Evolutionary conservation across 2,329 filamentous ascomycete species (phyloP).

Genomic region (Fusarium heterosporum): DNA sequence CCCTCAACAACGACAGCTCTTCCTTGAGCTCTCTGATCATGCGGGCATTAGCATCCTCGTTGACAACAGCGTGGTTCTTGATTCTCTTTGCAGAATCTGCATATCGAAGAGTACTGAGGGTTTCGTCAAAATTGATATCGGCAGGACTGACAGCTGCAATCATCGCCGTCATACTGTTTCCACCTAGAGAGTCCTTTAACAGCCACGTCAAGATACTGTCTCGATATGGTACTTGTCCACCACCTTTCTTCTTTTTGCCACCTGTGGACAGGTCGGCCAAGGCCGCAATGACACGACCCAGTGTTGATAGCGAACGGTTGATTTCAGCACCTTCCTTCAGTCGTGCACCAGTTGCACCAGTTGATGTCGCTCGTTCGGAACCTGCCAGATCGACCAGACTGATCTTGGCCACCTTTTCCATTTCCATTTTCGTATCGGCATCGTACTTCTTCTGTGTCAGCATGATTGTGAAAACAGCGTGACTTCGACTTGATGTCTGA

Average conservation of each 20-base stretch:
- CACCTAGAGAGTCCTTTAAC: constrained; percentile 94
- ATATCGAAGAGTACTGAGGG: constrained; percentile 92
- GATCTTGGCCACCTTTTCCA: constrained; percentile 98
- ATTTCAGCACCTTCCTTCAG: constrained; percentile 99
- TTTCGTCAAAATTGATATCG: constrained; percentile 99
- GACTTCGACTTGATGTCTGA: constrained; percentile 97
- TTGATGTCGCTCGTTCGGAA: constrained; percentile 96
- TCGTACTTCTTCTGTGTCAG: constrained; percentile 94
- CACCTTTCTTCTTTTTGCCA: constrained; percentile 80
- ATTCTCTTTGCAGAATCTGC: constrained; percentile 98
- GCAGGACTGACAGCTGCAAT: constrained; percentile 98
- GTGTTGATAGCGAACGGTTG: constrained; percentile 94
- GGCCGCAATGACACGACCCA: constrained; percentile 96
- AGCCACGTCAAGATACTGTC: constrained; percentile 98
- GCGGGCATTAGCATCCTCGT: constrained; percentile 97
- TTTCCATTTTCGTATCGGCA: constrained; percentile 92
- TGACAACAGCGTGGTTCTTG: constrained; percentile 99
- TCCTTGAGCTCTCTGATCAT: constrained; percentile 99
- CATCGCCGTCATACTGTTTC: constrained; percentile 99
- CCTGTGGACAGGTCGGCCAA: constrained; percentile 89
- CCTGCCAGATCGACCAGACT: constrained; percentile 97
- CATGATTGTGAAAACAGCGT: constrained; percentile 97
- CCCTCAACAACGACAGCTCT: constrained; percentile 85
- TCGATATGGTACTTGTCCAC: constrained; percentile 88
- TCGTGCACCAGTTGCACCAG: constrained; percentile 92